Conservation (phyloP, 306 rosid genomes). For the Vicia villosa region DNA sequence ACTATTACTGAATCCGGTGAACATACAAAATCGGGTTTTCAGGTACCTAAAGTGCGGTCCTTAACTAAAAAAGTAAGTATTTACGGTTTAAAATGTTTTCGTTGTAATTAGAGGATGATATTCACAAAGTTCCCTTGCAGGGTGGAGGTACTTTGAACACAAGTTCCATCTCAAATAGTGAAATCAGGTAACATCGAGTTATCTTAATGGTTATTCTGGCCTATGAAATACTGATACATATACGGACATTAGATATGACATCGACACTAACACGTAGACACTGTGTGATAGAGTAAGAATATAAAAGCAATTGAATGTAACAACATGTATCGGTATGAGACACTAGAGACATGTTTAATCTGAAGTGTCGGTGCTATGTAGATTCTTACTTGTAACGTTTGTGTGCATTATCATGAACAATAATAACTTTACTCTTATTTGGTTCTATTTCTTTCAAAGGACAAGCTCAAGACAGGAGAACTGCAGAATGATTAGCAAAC, state of each 20-base stretch:
- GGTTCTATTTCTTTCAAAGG: conserved; percentile 18
- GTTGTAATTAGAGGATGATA: not conserved
- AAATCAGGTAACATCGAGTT: conserved; percentile 38
- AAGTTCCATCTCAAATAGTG: conserved; percentile 41
- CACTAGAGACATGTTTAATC: no score
- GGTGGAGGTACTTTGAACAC: conserved; percentile 28
- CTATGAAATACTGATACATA: no score
- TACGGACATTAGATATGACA: no score
- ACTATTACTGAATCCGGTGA: conserved; percentile 39
- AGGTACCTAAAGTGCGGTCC: conserved; percentile 40
- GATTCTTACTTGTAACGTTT: not conserved
- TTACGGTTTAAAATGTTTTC: not conserved
- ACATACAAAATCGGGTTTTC: conserved; percentile 44
- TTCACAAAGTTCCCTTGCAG: conserved; percentile 47
- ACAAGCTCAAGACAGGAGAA: no score
- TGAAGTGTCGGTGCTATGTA: not conserved
- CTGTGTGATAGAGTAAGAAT: not conserved
- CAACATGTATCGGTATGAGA: no score
- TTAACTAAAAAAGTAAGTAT: conserved; percentile 60
- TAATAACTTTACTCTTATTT: not conserved
- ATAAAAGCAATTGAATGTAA: not conserved
- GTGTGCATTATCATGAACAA: conserved; percentile 5
- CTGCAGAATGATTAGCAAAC: conserved; percentile 38
- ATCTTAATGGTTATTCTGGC: no score
- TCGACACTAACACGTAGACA: not conserved